Conservation (phyloP, 768 basidiomycete genomes). For the Rhizopogon vinicolor region DNA sequence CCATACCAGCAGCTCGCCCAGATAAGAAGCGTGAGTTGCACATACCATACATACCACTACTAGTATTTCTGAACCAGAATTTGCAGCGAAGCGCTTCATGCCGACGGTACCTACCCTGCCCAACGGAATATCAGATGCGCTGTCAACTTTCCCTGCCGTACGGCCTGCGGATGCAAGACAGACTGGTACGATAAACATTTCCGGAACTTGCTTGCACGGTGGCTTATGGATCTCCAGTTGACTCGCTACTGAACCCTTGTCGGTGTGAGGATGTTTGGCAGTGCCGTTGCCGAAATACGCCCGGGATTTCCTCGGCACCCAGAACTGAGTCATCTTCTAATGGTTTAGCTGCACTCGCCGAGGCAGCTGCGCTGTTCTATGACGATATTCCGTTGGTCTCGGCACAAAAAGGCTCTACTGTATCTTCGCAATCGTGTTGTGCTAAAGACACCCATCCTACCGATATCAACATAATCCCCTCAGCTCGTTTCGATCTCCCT, state of each 20-base stretch:
- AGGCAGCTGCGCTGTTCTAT: constrained; percentile 27
- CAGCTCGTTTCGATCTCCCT: constrained; percentile 8
- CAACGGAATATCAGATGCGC: constrained; percentile 63
- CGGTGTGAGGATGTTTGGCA: constrained; percentile 50
- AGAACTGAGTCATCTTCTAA: not conserved
- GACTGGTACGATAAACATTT: constrained; percentile 34
- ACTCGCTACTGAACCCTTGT: constrained; percentile 61
- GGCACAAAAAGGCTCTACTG: not conserved
- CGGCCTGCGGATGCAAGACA: constrained; percentile 42
- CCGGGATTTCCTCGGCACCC: not conserved
- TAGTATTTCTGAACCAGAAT: constrained; percentile 12
- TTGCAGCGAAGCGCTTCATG: constrained; percentile 61
- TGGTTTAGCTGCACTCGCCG: constrained; percentile 32
- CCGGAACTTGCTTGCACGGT: constrained; percentile 5
- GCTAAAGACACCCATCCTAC: not conserved
- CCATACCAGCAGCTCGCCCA: constrained; percentile 27
- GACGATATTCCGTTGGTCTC: not conserved
- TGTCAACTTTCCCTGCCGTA: constrained; percentile 22
- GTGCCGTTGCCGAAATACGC: constrained; percentile 41
- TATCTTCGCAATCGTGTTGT: constrained; percentile 19
- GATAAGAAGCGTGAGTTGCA: constrained; percentile 28
- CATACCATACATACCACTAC: not conserved
- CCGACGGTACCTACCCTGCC: constrained; percentile 69
- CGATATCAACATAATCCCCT: not conserved
- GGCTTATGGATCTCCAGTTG: constrained; percentile 35